phyloP scores from a whole-genome alignment of 805 yeast genomes.

The Debaryomyces hansenii region DNA sequence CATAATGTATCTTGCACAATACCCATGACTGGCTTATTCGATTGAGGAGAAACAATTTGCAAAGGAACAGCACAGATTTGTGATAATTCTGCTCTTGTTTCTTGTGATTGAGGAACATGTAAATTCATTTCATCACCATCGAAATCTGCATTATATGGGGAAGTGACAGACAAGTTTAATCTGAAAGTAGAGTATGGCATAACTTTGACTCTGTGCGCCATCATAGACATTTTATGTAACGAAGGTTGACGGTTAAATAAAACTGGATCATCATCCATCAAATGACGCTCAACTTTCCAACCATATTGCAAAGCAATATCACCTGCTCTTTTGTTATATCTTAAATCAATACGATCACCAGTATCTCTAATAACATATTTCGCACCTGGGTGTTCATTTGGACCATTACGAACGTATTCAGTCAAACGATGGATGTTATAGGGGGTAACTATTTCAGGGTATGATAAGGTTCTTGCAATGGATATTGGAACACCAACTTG shows the following conservation, averaged over 20 bases:
- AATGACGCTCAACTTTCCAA: conserved; percentile 98
- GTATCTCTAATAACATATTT: conserved; percentile 97
- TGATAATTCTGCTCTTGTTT: conserved; percentile 93
- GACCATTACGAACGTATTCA: conserved; percentile 94
- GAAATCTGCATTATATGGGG: conserved; percentile 99
- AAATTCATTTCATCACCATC: conserved; percentile 99
- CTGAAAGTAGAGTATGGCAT: conserved; percentile 99
- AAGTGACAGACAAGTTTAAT: conserved; percentile 92
- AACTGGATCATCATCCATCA: conserved; percentile 97
- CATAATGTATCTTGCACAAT: conserved; percentile 98
- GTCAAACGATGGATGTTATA: conserved; percentile 93
- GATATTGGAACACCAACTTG: conserved; percentile 99
- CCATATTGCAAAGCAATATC: conserved; percentile 97
- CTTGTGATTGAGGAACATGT: conserved; percentile 98
- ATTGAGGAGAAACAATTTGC: conserved; percentile 97
- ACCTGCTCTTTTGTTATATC: conserved; percentile 97
- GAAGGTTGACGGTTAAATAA: conserved; percentile 99
- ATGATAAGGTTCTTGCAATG: conserved; percentile 91
- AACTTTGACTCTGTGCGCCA: conserved; percentile 97
- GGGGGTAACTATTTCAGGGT: conserved; percentile 98
- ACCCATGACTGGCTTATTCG: conserved; percentile 99
- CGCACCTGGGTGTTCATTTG: conserved; percentile 99
- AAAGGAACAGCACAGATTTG: conserved; percentile 96
- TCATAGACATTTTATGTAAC: conserved; percentile 98
- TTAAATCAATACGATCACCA: conserved; percentile 96